phyloP scores from a whole-genome alignment of 2,329 filamentous ascomycete species.

The Hypoxylon sp. region DNA sequence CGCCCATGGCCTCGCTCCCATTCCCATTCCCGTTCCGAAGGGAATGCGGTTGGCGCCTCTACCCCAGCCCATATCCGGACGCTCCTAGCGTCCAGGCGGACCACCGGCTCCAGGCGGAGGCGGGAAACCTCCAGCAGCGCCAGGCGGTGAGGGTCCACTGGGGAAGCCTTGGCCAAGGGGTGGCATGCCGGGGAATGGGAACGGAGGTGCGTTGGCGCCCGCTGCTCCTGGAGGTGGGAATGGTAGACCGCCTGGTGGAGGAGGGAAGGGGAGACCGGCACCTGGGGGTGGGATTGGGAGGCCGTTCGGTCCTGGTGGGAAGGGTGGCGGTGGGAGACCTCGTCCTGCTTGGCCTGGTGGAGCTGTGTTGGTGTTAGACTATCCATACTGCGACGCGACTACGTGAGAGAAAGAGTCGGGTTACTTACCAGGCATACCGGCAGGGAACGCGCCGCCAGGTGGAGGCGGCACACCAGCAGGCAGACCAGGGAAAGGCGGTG shows the following conservation, averaged over 20 bases:
- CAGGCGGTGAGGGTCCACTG: constrained; percentile 54
- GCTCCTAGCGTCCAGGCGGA: constrained; percentile 54
- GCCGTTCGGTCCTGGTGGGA: constrained; percentile 55
- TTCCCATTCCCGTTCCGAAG: not conserved
- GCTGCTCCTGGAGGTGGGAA: constrained; percentile 55
- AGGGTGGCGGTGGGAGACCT: constrained; percentile 61
- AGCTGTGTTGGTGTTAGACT: constrained; percentile 55
- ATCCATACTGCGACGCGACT: constrained; percentile 1
- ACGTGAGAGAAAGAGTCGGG: not conserved
- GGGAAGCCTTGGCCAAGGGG: constrained; percentile 57
- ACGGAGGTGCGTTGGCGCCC: constrained; percentile 61
- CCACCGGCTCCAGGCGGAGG: constrained; percentile 53
- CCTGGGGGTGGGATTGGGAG: constrained; percentile 65
- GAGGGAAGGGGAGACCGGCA: constrained; percentile 49
- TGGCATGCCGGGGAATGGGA: constrained; percentile 62
- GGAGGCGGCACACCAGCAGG: constrained; percentile 68
- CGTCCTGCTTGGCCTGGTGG: constrained; percentile 61
- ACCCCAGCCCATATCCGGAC: not conserved
- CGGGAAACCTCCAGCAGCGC: constrained; percentile 46
- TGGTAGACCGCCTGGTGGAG: constrained; percentile 55
- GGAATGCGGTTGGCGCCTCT: not conserved
- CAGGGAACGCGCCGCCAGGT: constrained; percentile 64
- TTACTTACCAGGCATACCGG: constrained; percentile 68
- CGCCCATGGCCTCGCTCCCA: not conserved
- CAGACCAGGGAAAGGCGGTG: constrained; percentile 54